phyloP scores from a whole-genome alignment of 2,329 filamentous ascomycete species.

The Mycosphaerella arachidis region DNA sequence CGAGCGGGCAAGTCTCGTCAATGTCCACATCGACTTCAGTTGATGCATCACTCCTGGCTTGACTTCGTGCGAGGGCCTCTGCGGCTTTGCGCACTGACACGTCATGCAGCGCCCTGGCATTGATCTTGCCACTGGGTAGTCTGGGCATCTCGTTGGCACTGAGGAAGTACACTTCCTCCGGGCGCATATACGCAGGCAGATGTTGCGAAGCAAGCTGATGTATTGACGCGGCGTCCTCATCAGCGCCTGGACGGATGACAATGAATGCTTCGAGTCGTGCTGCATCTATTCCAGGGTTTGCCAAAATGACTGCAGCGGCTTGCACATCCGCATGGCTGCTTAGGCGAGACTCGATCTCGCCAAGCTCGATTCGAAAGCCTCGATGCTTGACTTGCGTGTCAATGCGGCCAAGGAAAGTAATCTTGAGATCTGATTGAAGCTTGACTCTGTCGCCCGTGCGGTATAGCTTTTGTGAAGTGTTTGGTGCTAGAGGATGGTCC shows the following conservation, averaged over 20 bases:
- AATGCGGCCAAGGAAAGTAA: slow-evolving; percentile 63
- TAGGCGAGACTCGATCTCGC: slow-evolving; percentile 81
- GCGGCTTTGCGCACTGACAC: slow-evolving; percentile 15
- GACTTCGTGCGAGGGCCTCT: slow-evolving; percentile 1
- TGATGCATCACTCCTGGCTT: background rate
- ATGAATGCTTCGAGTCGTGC: slow-evolving; percentile 25
- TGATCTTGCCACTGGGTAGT: slow-evolving; percentile 26
- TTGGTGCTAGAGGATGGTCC: slow-evolving; percentile 17
- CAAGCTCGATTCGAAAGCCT: slow-evolving; percentile 87
- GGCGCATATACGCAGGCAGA: slow-evolving; percentile 25
- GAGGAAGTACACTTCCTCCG: slow-evolving; percentile 22
- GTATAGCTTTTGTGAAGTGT: slow-evolving; percentile 16
- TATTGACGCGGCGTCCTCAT: slow-evolving; percentile 16
- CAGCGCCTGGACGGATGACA: slow-evolving; percentile 15
- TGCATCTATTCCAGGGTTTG: slow-evolving; percentile 17
- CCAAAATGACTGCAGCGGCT: slow-evolving; percentile 37
- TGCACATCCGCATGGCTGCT: slow-evolving; percentile 66
- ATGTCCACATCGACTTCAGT: background rate
- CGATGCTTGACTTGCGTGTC: slow-evolving; percentile 92
- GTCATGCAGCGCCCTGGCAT: slow-evolving; percentile 23
- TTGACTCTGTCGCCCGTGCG: slow-evolving; percentile 22
- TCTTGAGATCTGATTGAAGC: slow-evolving; percentile 19
- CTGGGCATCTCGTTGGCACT: slow-evolving; percentile 21
- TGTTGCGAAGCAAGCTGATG: slow-evolving; percentile 16
- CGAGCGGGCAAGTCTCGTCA: slow-evolving; percentile 10